Evolutionary conservation across 2,329 filamentous ascomycete species (phyloP), one percentile per base, ranked within the genome.

Genomic region (Diplodia sapinea): DNA sequence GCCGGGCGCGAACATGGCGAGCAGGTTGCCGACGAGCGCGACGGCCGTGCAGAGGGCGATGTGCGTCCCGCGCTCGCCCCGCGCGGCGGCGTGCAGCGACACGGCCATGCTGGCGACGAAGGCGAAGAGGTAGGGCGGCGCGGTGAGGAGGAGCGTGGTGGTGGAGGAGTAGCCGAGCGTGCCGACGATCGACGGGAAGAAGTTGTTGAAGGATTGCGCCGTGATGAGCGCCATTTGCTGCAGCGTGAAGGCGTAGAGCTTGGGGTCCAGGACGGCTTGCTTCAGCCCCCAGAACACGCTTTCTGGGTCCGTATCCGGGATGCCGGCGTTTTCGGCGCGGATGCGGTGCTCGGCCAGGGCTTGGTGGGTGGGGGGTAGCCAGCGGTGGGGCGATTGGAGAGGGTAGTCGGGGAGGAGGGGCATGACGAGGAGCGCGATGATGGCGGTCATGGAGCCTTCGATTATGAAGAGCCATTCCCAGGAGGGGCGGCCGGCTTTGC

Each of bases 111-210:
- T 65, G 2, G 74, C 70, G 8, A 78, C 17, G 52, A 66, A 65
- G 43, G 63, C 57, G 51, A 78, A 68, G 23, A 78, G 67, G 68
- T 66, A 66, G 20, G 64, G 64, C 1, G 64, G 64, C 1, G 52
- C 64, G 1, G 75, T 76, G 3, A 78, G 68, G 12, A 78, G 73
- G 4, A 78, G 75, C 0, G 80, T 79, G 49, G 72, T 71, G 11
- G 76, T 79, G 1, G 69, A 71, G 62, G 71, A 74, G 72, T 76
- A 80, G 11, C 78, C 76, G 5, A 80, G 74, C 0, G 79, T 79
- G 20, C 73, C 72, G 40, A 79, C 76, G 13, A 80, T 74, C 0
- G 72, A 75, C 1, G 77, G 77, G 29, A 79, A 70, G 72, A 78
- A 79, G 55, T 76, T 74, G 72, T 59, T 52, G 73, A 72, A 26